Evolutionary conservation across 2,329 filamentous ascomycete species (phyloP), one percentile per base, ranked within the genome.

Genomic region (Fusarium sp.): DNA sequence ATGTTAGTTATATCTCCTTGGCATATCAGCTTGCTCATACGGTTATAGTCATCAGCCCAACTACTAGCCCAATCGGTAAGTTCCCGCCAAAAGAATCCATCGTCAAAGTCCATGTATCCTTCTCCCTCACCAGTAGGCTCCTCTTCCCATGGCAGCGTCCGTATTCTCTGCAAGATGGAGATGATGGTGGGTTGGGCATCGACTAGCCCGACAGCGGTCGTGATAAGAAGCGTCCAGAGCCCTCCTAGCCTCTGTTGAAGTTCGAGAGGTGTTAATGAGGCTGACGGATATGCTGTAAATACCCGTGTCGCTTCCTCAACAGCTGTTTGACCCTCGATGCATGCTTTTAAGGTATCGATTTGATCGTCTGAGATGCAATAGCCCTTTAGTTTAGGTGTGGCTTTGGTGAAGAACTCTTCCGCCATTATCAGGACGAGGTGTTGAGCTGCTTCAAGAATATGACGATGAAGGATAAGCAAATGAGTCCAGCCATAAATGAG

Each of bases 151-250:
- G 67, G 67, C 2, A 72, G 20, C 2, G 59, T 70, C 11, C 57
- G 63, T 6, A 64, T 61, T 8, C 3, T 22, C n/a, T 38, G 18
- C 5, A 72, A 47, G 2, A 70, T 62, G 6, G 40, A 29, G 31
- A 72, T 62, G 27, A 72, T 54, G 9, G 57, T 47, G 8, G 35
- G 47, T 9, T 70, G 67, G 4, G 59, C 37, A 27, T 56, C 8
- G 4, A 35, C n/a, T 7, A 69, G 27, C 2, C 62, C 45, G 31
- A 70, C 61, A 10, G 64, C 67, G 14, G 54, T 63, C 3, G 57
- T 42, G 14, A 67, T 72, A 0, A 72, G 61, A 31, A 72, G 52
- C 0, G 67, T 65, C 70, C 70, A 72, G 16, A 70, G 50, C 1
- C 62, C 67, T 8, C 20, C 58, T 3, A 72, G 52, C 5, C 67